Base-by-base conservation (phyloP, 208 protist species). In the Herpetomonas muscarum region DNA sequence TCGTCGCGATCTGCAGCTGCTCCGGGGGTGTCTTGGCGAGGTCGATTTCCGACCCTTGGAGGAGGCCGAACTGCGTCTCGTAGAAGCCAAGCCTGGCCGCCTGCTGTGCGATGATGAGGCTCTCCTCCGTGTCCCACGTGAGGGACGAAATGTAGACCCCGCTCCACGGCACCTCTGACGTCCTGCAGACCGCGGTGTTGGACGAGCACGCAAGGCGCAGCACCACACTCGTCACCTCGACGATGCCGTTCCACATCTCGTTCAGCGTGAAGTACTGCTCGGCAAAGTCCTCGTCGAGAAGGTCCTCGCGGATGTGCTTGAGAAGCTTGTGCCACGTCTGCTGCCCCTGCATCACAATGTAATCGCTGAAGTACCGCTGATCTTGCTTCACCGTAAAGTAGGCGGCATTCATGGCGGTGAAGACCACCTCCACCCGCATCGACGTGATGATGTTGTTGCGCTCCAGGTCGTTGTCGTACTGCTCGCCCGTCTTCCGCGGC, bases 291-390 rank as follows among this genome's bases (percentile, higher is more conserved):
- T 10, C 9, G 42, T 55, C 49, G 10, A n/a, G 51, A 34, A 48
- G 34, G 12, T 32, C n/a, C 7, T 32, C 19, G 5, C 17, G 7
- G 26, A 52, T 37, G 12, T 31, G 17, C 19, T 9, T 30, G 7
- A 34, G 55, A 5, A 59, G 32, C 10, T 37, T 34, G 25, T 44
- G 17, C 42, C 13, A 46, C 36, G 7, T 22, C 3, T 57, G 24
- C 26, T 64, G 15, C 25, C 24, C n/a, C 12, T 26, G 45, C n/a
- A 42, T 9, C n/a, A 25, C 28, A 31, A 70, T 45, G 47, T 57
- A 64, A 13, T 62, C 44, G 15, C 57, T 30, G 39, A 65, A 70
- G 64, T 70, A 64, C 17, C 57, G 55, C 58, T 51, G 55, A 17
- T 54, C 22, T 7, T 32, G 28, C 6, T 12, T 6, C 3, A 64